Evolutionary conservation across 108 stramenopile species (phyloP).

Genomic region (Discostella stelligeroides): DNA sequence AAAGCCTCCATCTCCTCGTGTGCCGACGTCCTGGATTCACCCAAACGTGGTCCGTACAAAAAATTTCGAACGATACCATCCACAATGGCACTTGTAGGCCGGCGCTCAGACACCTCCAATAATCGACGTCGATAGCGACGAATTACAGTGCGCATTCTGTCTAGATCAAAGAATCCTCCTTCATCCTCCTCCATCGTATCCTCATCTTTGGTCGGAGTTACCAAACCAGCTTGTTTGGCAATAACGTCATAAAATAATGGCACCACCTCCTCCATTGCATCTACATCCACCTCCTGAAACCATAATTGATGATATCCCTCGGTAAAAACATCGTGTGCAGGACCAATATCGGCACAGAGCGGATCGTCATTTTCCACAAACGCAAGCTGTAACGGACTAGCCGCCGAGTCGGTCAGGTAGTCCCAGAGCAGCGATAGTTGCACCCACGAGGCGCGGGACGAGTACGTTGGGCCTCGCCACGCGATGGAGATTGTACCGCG

Average conservation of each 20-base stretch:
- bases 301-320: constrained; percentile 53
- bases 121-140: constrained; percentile 41
- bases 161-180: constrained; percentile 25
- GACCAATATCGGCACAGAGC: constrained; percentile 42
- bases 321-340: constrained; percentile 44
- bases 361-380: constrained; percentile 53
- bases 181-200: neutral
- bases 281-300: constrained; percentile 46
- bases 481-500: constrained; percentile 44
- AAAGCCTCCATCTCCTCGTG: constrained; percentile 39
- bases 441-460: constrained; percentile 20
- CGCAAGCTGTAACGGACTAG: constrained; percentile 44
- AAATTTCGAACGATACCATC: constrained; percentile 49
- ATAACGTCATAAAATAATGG: constrained; percentile 34
- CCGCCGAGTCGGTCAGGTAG: constrained; percentile 43
- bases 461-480: constrained; percentile 46
- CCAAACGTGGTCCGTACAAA: constrained; percentile 46
- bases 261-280: constrained; percentile 42
- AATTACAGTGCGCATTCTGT: constrained; percentile 41
- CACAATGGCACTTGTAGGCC: constrained; percentile 36
- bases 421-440: constrained; percentile 40
- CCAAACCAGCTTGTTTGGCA: constrained; percentile 30
- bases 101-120: constrained; percentile 33
- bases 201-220: neutral
- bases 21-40: constrained; percentile 17